Conservation (phyloP, 345 rosid species). For the Populus davidiana region DNA sequence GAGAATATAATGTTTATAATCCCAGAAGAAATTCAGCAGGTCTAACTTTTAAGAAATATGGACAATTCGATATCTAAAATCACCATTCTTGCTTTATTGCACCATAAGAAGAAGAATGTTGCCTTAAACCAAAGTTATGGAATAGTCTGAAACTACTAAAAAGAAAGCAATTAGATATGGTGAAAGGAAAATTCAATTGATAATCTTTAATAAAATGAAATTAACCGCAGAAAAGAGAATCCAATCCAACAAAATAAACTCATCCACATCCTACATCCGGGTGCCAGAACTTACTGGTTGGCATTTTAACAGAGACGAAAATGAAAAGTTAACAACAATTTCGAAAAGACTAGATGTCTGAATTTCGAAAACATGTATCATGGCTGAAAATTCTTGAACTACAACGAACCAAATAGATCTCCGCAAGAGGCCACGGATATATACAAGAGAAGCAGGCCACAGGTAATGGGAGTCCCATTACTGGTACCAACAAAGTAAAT, state of each 20-base stretch:
- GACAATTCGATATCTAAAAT: background rate
- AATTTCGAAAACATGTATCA: conserved; percentile 34
- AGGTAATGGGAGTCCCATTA: conserved; percentile 20
- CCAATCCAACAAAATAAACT: conserved; percentile 29
- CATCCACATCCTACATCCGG: conserved; percentile 40
- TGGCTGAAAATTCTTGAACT: conserved; percentile 36
- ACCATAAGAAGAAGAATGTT: background rate
- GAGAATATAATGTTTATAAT: background rate
- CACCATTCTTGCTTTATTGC: background rate
- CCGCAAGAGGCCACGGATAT: conserved; percentile 42
- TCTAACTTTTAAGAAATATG: background rate
- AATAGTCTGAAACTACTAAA: conserved; percentile 7
- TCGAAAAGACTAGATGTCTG: conserved; percentile 19
- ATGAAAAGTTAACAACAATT: conserved; percentile 27
- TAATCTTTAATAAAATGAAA: conserved; percentile 22
- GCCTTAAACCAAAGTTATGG: background rate
- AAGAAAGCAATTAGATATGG: conserved; percentile 5
- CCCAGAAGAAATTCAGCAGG: background rate
- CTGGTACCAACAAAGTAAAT: conserved; percentile 13
- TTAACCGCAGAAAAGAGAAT: conserved; percentile 14
- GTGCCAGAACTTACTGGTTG: conserved; percentile 20
- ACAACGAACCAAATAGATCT: conserved; percentile 34
- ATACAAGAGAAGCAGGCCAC: conserved; percentile 45
- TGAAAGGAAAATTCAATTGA: conserved; percentile 12
- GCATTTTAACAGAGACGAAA: conserved; percentile 35